Evolutionary conservation across 176 grass and related monocot species (phyloP), one percentile per base, ranked within the genome.

Genomic region (Thalia dealbata): DNA sequence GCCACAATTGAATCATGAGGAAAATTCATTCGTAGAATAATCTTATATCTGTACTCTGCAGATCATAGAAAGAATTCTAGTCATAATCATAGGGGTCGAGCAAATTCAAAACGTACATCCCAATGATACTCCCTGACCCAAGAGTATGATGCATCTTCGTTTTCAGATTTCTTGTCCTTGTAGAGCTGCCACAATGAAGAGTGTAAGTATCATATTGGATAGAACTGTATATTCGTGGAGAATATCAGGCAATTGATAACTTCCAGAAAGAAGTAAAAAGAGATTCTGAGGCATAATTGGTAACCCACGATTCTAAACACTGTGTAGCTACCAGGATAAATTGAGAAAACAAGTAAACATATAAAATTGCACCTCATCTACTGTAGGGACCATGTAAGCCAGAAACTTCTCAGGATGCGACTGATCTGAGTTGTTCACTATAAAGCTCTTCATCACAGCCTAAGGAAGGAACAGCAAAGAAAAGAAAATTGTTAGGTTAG

Each of bases 381-480:
- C 74, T 74, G 81, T 62, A 73, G 90, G 95, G 77, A 72, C 90
- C 95, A 99, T 99, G 80, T 99, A 99, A 29, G 95, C 84, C 61
- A 99, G 75, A 91, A 99, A 91, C 62, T 91, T 93, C 62, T 99
- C 90, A 78, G 76, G 81, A 70, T 91, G 93, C 70, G 83, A 41
- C 76, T 87, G 87, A 51, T 99, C 90, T 23, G 87, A 86, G 72
- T 90, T 87, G 72, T 77, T 99, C 52, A 85, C 83, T 70, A 86
- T 81, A 83, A 86, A 99, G 72, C 90, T 99, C 87, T 99, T 99
- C 95, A 99, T 93, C 82, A 99, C 65, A 79, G 90, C 90, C 90
- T 99, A 64, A 29, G 64, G 64, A 88, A 50, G 28, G 43, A 67
- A 38, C 64, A 44, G 8, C 70, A 5, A 45, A 18, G 73, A 84